Conservation (phyloP, 805 yeast species). For the Kluyveromyces siamensis region DNA sequence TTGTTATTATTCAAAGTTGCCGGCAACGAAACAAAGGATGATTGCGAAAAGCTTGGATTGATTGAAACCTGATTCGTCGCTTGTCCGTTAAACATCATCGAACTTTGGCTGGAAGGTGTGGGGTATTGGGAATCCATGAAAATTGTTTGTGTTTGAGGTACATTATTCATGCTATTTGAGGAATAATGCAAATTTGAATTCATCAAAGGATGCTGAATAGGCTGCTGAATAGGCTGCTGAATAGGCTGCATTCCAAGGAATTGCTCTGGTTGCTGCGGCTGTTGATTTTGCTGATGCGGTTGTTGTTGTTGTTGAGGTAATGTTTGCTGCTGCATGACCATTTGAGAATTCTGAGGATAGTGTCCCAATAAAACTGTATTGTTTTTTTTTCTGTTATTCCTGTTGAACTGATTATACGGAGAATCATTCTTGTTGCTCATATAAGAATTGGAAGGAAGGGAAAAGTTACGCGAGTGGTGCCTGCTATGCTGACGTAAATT, state of each 20-base stretch:
- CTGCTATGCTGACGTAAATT: constrained; percentile 8
- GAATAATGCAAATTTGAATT: constrained; percentile 1
- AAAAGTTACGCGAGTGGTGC: constrained; percentile 26
- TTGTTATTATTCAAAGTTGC: not conserved
- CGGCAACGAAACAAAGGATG: constrained; percentile 3
- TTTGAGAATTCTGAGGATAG: not conserved
- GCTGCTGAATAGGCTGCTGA: not conserved
- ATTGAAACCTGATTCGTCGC: not conserved
- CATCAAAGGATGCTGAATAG: constrained; percentile 2
- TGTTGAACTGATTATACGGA: not conserved
- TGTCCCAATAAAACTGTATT: not conserved
- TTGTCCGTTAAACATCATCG: not conserved
- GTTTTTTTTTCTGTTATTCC: constrained; percentile 3
- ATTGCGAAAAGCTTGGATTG: not conserved
- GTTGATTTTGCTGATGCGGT: constrained; percentile 2
- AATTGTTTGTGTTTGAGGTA: not conserved
- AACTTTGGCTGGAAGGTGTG: not conserved
- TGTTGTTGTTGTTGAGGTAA: not conserved
- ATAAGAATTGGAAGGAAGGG: constrained; percentile 26
- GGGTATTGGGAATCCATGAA: constrained; percentile 3
- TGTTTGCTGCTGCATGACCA: not conserved
- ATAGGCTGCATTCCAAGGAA: not conserved
- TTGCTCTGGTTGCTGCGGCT: constrained; percentile 1
- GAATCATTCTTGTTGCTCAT: constrained; percentile 20
- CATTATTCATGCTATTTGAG: not conserved